Percentiles rank a stretch among this genome's conserved stretches.
phyloP scores from a whole-genome alignment of 768 basidiomycete species.

The Vararia minispora region DNA sequence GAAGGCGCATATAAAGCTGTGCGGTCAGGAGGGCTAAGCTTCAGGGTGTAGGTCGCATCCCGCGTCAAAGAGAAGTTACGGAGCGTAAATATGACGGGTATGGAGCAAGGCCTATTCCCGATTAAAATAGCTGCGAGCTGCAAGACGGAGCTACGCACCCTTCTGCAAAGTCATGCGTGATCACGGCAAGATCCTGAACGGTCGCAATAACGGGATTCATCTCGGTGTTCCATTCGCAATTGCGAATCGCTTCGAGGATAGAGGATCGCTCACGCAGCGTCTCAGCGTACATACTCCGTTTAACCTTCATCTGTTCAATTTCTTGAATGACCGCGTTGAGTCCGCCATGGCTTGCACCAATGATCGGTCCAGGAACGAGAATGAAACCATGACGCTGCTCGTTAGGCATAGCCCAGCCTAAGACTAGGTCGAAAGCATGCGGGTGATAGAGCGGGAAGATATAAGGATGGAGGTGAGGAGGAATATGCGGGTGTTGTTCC shows the following conservation, averaged over 20 bases:
- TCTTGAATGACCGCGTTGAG: constrained; percentile 50
- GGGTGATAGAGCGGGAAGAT: constrained; percentile 83
- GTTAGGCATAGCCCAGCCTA: constrained; percentile 67
- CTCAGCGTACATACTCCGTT: constrained; percentile 86
- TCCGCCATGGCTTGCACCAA: constrained; percentile 61
- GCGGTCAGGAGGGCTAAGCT: constrained; percentile 21
- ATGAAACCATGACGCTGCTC: constrained; percentile 52
- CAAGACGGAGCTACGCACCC: constrained; percentile 42
- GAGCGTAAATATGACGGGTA: constrained; percentile 44
- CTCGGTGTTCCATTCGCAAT: constrained; percentile 69
- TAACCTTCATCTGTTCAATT: constrained; percentile 51
- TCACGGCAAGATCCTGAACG: constrained; percentile 29
- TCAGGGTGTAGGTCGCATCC: constrained; percentile 45
- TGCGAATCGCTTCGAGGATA: constrained; percentile 53
- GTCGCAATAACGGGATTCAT: constrained; percentile 59
- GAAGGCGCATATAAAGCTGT: constrained; percentile 8
- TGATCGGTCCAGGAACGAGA: constrained; percentile 41
- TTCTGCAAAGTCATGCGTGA: constrained; percentile 52
- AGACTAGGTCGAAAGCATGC: constrained; percentile 52
- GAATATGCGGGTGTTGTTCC: constrained; percentile 44
- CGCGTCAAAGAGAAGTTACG: constrained; percentile 66
- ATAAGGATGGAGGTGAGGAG: constrained; percentile 32
- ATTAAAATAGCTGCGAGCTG: constrained; percentile 6
- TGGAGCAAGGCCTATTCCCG: constrained; percentile 38
- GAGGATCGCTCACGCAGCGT: constrained; percentile 64